Evolutionary conservation across 768 basidiomycete species (phyloP).

Genomic region (Auricularia sp.): DNA sequence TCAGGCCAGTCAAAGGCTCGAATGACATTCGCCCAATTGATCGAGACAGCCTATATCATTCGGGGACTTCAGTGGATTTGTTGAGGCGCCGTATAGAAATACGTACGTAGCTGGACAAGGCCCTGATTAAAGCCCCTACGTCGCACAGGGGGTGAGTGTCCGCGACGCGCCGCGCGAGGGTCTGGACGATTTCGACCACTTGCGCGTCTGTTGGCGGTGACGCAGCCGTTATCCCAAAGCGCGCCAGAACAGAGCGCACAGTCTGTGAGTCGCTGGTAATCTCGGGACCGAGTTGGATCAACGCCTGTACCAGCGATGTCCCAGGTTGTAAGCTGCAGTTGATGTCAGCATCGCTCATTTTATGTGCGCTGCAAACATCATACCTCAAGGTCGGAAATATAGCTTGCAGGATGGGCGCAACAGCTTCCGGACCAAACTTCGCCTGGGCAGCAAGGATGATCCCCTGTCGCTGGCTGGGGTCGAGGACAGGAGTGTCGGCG

Average conservation of each 20-base stretch:
- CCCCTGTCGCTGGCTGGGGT: slow-evolving; percentile 62
- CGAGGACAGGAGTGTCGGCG: slow-evolving; percentile 61
- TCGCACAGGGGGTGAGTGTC: slow-evolving; percentile 70
- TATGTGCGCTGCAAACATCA: slow-evolving; percentile 12
- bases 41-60: slow-evolving; percentile 40
- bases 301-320: slow-evolving; percentile 61
- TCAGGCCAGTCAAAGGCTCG: slow-evolving; percentile 79
- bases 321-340: slow-evolving; percentile 48
- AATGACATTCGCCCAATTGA: slow-evolving; percentile 79
- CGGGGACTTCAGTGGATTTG: neutral
- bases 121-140: slow-evolving; percentile 62
- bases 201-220: slow-evolving; percentile 64
- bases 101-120: slow-evolving; percentile 66
- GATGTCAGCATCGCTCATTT: slow-evolving; percentile 6
- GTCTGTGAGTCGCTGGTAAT: slow-evolving; percentile 66
- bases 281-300: slow-evolving; percentile 72
- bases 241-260: slow-evolving; percentile 54
- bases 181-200: slow-evolving; percentile 61
- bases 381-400: slow-evolving; percentile 71
- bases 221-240: slow-evolving; percentile 66
- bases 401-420: slow-evolving; percentile 62
- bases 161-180: slow-evolving; percentile 54
- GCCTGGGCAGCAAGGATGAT: slow-evolving; percentile 65
- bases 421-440: slow-evolving; percentile 71
- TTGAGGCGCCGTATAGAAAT: neutral